Conservation (phyloP, 108 stramenopile genomes). For the Epipyxis sp. region DNA sequence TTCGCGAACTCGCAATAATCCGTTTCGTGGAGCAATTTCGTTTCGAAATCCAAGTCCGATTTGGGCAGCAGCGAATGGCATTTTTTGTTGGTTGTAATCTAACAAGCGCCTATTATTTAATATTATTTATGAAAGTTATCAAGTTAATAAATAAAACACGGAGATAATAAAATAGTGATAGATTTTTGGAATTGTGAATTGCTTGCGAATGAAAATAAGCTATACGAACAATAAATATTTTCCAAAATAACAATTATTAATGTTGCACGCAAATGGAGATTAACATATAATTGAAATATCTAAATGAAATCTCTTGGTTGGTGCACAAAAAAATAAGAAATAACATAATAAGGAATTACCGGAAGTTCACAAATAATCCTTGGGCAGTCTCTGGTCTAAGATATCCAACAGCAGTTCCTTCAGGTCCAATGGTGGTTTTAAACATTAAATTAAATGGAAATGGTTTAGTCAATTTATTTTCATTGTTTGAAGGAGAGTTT, state of each 20-base stretch:
- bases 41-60: slow-evolving; percentile 98
- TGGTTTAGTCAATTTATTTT: slow-evolving; percentile 77
- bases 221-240: no score
- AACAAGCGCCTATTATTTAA: slow-evolving; percentile 65
- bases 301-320: no score
- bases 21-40: slow-evolving; percentile 96
- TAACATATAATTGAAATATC: no score
- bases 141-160: slow-evolving; percentile 29
- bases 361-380: slow-evolving; percentile 95
- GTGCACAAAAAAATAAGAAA: no score
- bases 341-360: no score
- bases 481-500: slow-evolving; percentile 41
- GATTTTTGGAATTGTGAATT: no score
- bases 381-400: slow-evolving; percentile 97
- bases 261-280: no score
- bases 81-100: slow-evolving; percentile 81
- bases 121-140: neutral
- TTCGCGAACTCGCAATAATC: slow-evolving; percentile 97
- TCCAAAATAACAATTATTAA: no score
- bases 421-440: slow-evolving; percentile 97
- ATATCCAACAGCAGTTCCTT: slow-evolving; percentile 90
- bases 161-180: no score
- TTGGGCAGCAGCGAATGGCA: slow-evolving; percentile 99
- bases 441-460: slow-evolving; percentile 99
- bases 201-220: no score